phyloP scores from a whole-genome alignment of 495 filamentous ascomycete genomes.

The Margaritispora aquatica region DNA sequence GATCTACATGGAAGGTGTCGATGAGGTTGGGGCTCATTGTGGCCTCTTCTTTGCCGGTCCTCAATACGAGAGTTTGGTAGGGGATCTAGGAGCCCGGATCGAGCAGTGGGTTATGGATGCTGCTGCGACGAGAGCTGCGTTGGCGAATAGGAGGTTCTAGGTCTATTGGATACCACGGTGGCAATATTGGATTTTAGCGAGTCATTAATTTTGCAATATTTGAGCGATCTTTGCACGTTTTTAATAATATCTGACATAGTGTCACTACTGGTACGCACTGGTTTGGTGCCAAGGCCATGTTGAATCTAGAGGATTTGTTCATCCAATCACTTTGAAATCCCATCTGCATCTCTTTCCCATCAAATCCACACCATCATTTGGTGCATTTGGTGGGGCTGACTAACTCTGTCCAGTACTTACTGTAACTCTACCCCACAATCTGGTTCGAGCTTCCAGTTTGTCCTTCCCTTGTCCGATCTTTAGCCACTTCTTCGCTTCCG shows the following conservation, averaged over 20 bases:
- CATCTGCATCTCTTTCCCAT: not conserved
- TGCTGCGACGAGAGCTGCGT: constrained; percentile 14
- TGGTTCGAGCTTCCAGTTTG: not conserved
- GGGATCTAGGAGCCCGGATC: constrained; percentile 63
- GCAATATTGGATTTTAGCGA: not conserved
- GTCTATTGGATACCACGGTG: not conserved
- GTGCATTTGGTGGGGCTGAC: not conserved
- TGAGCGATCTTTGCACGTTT: not conserved
- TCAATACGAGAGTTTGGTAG: constrained; percentile 71
- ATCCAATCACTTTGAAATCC: not conserved
- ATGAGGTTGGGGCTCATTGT: constrained; percentile 82
- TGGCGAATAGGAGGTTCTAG: not conserved
- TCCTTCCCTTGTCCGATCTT: too few species aligned
- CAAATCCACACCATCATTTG: not conserved
- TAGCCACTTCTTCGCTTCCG: not conserved
- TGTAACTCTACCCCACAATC: constrained; percentile 13
- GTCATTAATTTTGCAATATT: not conserved
- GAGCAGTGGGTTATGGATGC: constrained; percentile 68
- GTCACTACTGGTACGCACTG: too few species aligned
- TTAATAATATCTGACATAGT: not conserved
- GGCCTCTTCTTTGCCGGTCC: constrained; percentile 66
- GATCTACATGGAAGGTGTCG: constrained; percentile 73
- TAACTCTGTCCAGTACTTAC: too few species aligned
- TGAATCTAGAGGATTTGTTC: not conserved
- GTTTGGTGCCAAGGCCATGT: not conserved